Conservation (phyloP, 1,139 yeast genomes). For the Lodderomyces metapsilosis region DNA sequence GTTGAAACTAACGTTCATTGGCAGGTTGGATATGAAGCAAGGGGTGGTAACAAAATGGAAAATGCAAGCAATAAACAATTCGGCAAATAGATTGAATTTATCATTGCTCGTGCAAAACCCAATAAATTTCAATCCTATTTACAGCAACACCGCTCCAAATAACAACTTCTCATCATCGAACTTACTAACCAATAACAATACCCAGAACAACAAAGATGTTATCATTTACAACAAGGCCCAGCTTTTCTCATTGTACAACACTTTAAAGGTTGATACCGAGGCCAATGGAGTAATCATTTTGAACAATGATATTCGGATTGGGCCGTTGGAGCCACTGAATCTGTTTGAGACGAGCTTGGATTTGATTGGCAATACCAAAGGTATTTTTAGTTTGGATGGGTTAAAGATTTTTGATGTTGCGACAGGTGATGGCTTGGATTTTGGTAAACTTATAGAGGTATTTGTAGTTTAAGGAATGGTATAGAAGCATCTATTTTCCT, state of each 20-base stretch:
- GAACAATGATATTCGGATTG: constrained; percentile 63
- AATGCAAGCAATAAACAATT: constrained; percentile 64
- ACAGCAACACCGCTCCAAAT: constrained; percentile 12
- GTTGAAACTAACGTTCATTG: constrained; percentile 59
- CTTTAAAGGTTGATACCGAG: constrained; percentile 30
- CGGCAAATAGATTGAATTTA: constrained; percentile 45
- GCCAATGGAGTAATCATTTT: constrained; percentile 54
- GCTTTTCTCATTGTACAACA: constrained; percentile 32
- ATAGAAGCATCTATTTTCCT: neutral
- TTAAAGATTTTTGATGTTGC: constrained; percentile 60
- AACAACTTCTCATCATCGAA: constrained; percentile 10
- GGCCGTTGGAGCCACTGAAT: constrained; percentile 59
- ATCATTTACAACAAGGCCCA: constrained; percentile 25
- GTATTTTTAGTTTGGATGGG: constrained; percentile 65
- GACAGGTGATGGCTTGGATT: constrained; percentile 70
- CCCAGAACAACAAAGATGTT: constrained; percentile 13
- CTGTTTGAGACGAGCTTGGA: constrained; percentile 64
- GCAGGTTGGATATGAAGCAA: constrained; percentile 57
- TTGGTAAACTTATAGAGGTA: constrained; percentile 70
- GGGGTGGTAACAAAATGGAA: constrained; percentile 67
- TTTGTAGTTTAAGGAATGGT: constrained; percentile 46
- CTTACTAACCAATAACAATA: constrained; percentile 5
- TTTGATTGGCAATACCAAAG: constrained; percentile 62
- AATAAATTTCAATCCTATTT: constrained; percentile 21
- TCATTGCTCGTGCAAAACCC: constrained; percentile 37